A percentile compares a stretch with the other conserved stretches of the same genome.
Conservation (phyloP, 768 basidiomycete genomes). For the Phaeolepiota aurea region DNA sequence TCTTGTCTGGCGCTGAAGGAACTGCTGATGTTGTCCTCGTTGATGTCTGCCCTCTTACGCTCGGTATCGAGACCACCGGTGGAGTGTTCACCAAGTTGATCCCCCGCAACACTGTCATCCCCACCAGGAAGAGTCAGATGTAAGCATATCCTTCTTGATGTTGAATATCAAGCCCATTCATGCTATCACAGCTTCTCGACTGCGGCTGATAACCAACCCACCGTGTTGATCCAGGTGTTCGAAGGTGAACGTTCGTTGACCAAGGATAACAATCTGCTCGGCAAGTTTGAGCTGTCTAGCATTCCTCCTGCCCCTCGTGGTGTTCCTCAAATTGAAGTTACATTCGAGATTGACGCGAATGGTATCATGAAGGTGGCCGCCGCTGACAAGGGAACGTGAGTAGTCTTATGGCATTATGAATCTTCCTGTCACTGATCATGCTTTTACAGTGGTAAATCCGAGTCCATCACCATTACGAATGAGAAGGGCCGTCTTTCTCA, state of each 20-base stretch:
- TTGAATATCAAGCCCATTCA: constrained; percentile 1
- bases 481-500: constrained; percentile 54
- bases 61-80: constrained; percentile 60
- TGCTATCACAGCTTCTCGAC: constrained; percentile 65
- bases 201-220: constrained; percentile 82
- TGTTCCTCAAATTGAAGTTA: constrained; percentile 87
- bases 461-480: constrained; percentile 71
- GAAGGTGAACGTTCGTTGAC: constrained; percentile 87
- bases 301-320: constrained; percentile 86
- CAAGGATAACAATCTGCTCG: constrained; percentile 86
- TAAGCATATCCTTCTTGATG: constrained; percentile 8
- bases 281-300: constrained; percentile 86
- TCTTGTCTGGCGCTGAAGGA: constrained; percentile 53
- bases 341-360: constrained; percentile 84
- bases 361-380: constrained; percentile 81
- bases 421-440: constrained; percentile 1
- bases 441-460: constrained; percentile 57
- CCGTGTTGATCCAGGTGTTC: constrained; percentile 83
- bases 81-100: constrained; percentile 51
- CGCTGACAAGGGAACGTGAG: constrained; percentile 71
- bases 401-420: constrained; percentile 28
- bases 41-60: constrained; percentile 47
- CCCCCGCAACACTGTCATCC: constrained; percentile 39
- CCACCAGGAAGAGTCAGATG: constrained; percentile 43
- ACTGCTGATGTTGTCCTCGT: constrained; percentile 44